Conservation (phyloP, 495 filamentous ascomycete genomes). For the Aspergillus sclerotioniger region DNA sequence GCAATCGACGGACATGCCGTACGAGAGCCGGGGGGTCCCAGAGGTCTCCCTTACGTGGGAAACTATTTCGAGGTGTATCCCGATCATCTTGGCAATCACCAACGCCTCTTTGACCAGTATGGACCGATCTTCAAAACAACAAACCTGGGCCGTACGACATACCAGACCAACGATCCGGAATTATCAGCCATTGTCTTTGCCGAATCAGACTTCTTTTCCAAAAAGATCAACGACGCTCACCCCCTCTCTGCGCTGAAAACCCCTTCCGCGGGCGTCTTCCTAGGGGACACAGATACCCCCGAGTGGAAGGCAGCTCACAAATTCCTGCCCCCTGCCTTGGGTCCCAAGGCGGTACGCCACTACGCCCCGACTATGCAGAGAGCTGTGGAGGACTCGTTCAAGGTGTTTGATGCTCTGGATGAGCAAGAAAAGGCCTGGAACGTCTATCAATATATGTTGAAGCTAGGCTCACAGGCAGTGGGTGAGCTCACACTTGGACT, state of each 20-base stretch:
- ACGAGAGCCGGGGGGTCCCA: constrained; percentile 43
- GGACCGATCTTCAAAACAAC: constrained; percentile 54
- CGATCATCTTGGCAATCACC: constrained; percentile 58
- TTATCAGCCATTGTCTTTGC: constrained; percentile 38
- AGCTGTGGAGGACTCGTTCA: constrained; percentile 41
- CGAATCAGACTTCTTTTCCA: constrained; percentile 52
- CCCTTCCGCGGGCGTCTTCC: constrained; percentile 47
- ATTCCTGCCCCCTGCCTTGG: constrained; percentile 53
- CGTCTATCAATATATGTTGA: constrained; percentile 60
- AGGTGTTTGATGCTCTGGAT: constrained; percentile 54
- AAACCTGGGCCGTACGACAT: constrained; percentile 49
- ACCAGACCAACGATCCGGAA: constrained; percentile 50
- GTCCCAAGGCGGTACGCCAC: constrained; percentile 55
- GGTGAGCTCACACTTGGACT: constrained; percentile 50
- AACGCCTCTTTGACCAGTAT: constrained; percentile 53
- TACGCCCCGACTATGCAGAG: constrained; percentile 55
- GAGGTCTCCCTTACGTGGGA: constrained; percentile 48
- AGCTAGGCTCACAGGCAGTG: constrained; percentile 53
- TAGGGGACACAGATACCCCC: constrained; percentile 49
- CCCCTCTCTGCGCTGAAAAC: constrained; percentile 49
- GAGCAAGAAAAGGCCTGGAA: constrained; percentile 50
- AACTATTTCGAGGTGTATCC: constrained; percentile 56
- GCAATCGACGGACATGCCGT: constrained; percentile 45
- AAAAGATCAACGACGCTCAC: constrained; percentile 49
- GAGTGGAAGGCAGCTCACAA: constrained; percentile 52